Evolutionary conservation across 768 basidiomycete genomes (phyloP), one percentile per base, ranked within the genome.

Genomic region (Mycena filopes): DNA sequence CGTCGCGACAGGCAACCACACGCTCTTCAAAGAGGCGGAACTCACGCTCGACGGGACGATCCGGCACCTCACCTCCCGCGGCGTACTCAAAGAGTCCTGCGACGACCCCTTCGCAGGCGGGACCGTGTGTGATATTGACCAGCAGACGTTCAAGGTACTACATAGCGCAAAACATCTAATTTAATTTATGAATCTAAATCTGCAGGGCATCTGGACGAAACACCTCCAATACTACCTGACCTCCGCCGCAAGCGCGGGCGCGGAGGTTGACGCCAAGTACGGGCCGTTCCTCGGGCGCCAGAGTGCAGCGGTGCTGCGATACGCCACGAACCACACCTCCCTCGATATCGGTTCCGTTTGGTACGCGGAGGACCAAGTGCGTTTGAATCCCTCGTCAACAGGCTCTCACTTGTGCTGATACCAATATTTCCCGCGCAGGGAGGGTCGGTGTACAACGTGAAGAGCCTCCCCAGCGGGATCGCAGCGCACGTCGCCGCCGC

Each of bases 71-170:
- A 80, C 79, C 1, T 54, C 41, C 9, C 53, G 72, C 60, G 43
- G 58, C 60, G 69, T 76, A 40, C 69, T 80, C 31, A 80, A 72
- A 55, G 80, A 81, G 69, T 74, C 80, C 4, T 81, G 80, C 55
- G 81, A 81, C 50, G 67, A 75, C 25, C 70, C 75, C 1, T 23
- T 64, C 23, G 36, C 74, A 0, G 66, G 69, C 21, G 68, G 65
- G 20, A 31, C 71, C 3, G 38, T 47, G 26, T 81, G 80, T 43
- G 63, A 79, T 66, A 57, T 70, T 12, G 73, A 81, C 55, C 75
- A 78, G 66, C 60, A 61, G 46, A 57, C 21, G 23, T 56, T 38
- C 56, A 65, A 65, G 51, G 57, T 60, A 10, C 21, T 15, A 28
- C n/a, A n/a, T n/a, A n/a, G n/a, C n/a, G n/a, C n/a, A n/a, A n/a